Evolutionary conservation across 1,139 yeast genomes (phyloP), one percentile per base, ranked within the genome.

Genomic region (Meyerozyma carpophila): DNA sequence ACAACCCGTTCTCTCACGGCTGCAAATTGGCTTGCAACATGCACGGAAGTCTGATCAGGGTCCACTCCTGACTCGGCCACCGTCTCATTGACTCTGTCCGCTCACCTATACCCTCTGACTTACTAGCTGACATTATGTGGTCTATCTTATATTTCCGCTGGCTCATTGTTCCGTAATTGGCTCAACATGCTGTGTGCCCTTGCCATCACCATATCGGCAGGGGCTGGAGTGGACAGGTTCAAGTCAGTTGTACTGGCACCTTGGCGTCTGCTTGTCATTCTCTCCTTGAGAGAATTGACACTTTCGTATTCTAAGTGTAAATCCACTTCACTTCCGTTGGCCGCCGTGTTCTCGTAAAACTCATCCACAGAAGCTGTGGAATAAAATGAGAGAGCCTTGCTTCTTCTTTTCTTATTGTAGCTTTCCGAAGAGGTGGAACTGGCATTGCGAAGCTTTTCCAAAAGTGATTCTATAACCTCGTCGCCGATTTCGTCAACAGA

Each of bases 141-240:
- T 32, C 11, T 16, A 16, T 2, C 16, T 13, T 32, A 21, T 8
- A 14, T 16, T 13, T 32, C 21, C 18, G 36, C 10, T 16, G 36
- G 36, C 21, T 34, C 37, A 3, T 36, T 32, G 36, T 42, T 52
- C 36, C 77, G 49, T 25, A 73, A 55, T 42, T 68, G 67, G 42
- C 59, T 62, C 45, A 73, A 61, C 77, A 73, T 71, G 0, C 66
- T 65, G 45, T 70, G 75, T 1, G 77, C 75, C 43, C 78, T 49
- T 34, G 64, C 54, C 61, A 69, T 57, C 2, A 57, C 55, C 45
- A 58, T 59, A 51, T 62, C 34, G 20, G 58, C 49, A 46, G 51
- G 59, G 25, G 49, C 27, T 52, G 29, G 13, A 11, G 29, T n/a
- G 29, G 29, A 10, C 13, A n/a, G 52, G 13, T 43, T 20, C 26